Evolutionary conservation across 1,284 basidiomycete genomes (phyloP), one percentile per base, ranked within the genome.

Genomic region (Puccinia hordei): DNA sequence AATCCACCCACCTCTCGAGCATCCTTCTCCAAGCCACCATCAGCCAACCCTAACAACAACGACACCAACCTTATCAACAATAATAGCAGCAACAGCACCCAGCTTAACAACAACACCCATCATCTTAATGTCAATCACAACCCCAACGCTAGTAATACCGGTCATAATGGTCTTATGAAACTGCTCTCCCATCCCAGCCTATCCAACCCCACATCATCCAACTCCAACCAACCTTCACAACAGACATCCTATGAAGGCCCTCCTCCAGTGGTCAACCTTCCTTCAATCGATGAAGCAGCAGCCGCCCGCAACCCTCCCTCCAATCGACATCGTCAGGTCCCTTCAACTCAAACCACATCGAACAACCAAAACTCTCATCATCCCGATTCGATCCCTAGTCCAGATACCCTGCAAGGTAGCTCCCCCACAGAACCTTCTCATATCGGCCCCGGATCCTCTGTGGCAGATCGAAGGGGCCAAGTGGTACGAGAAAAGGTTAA

Each of bases 391-490:
- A 57, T 19, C 12, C 53, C 72, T 0, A 65, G 24, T 61, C 57
- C 57, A 35, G 53, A 61, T 13, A 49, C 17, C 24, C 5, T 61
- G 1, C 30, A 61, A 27, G 59, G 27, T 33, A 41, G 61, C 30
- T 55, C 53, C 12, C 72, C 73, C 61, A 44, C 73, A 4, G 33
- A 57, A 30, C 27, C 65, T 8, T 12, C 61, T 17, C 24, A 38
- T 24, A 38, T 46, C 65, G 19, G 65, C n/a, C n/a, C n/a, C n/a
- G n/a, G n/a, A n/a, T 78, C 75, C 35, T 55, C 63, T 12, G 22
- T 78, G 19, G 75, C 75, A 30, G 68, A 65, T 57, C 75, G 75
- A 15, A 27, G 75, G 8, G 75, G 75, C 33, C 65, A 78, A 33
- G 65, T 55, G 4, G 75, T 69, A 8, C 44, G 65, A 22, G 75